A percentile compares a stretch with the other conserved stretches of the same genome.
Evolutionary conservation across 495 filamentous ascomycete genomes (phyloP).

Genomic region (Glarea lozoyensis): DNA sequence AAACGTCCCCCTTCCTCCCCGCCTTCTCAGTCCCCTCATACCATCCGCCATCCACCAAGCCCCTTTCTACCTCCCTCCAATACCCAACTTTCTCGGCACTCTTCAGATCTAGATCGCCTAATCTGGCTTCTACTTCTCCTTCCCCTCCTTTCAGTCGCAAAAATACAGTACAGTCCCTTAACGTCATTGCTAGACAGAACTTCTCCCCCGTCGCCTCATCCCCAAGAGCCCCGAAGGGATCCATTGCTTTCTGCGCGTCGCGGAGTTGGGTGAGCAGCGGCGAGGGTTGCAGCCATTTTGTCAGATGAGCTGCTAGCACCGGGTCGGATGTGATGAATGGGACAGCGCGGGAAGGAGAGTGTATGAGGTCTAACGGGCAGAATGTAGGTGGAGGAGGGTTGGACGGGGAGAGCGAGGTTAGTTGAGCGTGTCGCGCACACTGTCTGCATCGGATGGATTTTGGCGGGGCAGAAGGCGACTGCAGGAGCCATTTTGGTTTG

Average conservation of each 20-base stretch:
- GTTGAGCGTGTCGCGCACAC: constrained; percentile 54
- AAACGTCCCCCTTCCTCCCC: too few species aligned
- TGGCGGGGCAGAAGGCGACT: constrained; percentile 68
- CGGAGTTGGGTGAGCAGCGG: constrained; percentile 36
- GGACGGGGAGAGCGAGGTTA: constrained; percentile 11
- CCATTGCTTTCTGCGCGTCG: constrained; percentile 38
- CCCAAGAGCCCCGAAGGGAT: constrained; percentile 34
- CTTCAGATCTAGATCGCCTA: constrained; percentile 89
- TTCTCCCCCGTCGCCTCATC: constrained; percentile 19
- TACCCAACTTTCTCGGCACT: constrained; percentile 60
- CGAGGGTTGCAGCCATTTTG: constrained; percentile 21
- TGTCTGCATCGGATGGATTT: constrained; percentile 67
- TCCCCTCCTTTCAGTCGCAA: constrained; percentile 22
- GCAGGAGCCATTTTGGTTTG: constrained; percentile 91
- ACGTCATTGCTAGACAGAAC: constrained; percentile 61
- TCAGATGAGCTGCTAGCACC: constrained; percentile 23
- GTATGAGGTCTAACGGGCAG: constrained; percentile 51
- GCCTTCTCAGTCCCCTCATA: constrained; percentile 48
- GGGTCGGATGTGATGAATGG: constrained; percentile 75
- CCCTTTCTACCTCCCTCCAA: constrained; percentile 59
- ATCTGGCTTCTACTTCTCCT: constrained; percentile 57
- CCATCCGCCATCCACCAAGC: constrained; percentile 62
- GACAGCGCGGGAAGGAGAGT: constrained; percentile 34
- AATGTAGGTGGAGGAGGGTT: constrained; percentile 18
- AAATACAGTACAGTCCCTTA: constrained; percentile 83